A percentile compares a stretch with the other conserved stretches of the same genome.
Evolutionary conservation across 2,329 filamentous ascomycete genomes (phyloP).

Genomic region (Penicillium sp.): DNA sequence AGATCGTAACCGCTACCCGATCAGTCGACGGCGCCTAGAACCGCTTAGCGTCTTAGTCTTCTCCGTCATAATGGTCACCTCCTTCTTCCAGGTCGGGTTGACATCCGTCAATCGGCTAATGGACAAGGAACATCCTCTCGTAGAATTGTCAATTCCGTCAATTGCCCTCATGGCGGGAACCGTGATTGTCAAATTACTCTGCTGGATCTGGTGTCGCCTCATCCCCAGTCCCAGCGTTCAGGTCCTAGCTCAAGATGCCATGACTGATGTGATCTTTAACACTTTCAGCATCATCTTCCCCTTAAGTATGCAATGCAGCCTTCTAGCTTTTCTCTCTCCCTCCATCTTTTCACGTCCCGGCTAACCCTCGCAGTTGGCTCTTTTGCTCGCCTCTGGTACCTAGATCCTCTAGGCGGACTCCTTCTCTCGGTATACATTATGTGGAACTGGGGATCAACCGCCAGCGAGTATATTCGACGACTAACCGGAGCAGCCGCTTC

Average conservation of each 20-base stretch:
- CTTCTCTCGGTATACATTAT: slow-evolving; percentile 65
- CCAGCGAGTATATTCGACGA: slow-evolving; percentile 65
- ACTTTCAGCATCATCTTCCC: slow-evolving; percentile 87
- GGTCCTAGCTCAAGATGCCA: slow-evolving; percentile 70
- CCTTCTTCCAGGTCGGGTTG: slow-evolving; percentile 65
- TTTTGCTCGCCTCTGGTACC: slow-evolving; percentile 56
- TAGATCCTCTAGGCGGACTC: slow-evolving; percentile 66
- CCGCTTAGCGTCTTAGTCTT: slow-evolving; percentile 69
- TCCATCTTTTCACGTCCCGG: neutral
- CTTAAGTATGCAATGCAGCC: slow-evolving; percentile 55
- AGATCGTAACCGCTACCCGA: slow-evolving; percentile 66
- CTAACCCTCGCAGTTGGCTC: slow-evolving; percentile 34
- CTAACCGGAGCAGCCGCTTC: slow-evolving; percentile 66
- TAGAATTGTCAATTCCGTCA: slow-evolving; percentile 73
- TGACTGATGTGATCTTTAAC: slow-evolving; percentile 88
- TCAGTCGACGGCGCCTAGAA: slow-evolving; percentile 66
- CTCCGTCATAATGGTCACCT: slow-evolving; percentile 68
- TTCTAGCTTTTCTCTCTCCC: neutral
- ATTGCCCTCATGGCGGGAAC: slow-evolving; percentile 81
- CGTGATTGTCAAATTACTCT: slow-evolving; percentile 78
- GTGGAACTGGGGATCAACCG: slow-evolving; percentile 64
- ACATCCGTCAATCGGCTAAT: slow-evolving; percentile 63
- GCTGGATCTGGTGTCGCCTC: slow-evolving; percentile 86
- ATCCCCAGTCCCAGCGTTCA: slow-evolving; percentile 87
- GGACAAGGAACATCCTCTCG: slow-evolving; percentile 65